Percentiles rank a stretch among this genome's conserved stretches.
phyloP scores from a whole-genome alignment of 495 filamentous ascomycete genomes.

The Neurospora sp. region DNA sequence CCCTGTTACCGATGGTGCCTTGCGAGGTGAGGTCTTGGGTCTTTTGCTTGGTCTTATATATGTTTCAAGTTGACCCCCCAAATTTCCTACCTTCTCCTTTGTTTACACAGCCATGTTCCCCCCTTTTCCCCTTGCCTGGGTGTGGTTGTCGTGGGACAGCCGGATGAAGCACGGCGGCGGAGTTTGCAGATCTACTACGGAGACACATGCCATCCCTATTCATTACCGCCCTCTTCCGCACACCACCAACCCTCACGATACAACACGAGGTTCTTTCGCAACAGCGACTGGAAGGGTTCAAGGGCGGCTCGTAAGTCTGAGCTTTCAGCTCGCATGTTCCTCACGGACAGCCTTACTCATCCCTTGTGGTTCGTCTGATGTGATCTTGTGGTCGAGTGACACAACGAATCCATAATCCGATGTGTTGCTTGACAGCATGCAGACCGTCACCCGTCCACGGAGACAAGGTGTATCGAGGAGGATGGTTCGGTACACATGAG shows the following conservation, averaged over 20 bases:
- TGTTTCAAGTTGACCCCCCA: not conserved
- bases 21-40: not conserved
- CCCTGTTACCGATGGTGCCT: not conserved
- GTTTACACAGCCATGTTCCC: not conserved
- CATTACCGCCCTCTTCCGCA: not conserved
- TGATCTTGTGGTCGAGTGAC: not conserved
- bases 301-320: not conserved
- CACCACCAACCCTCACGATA: not conserved
- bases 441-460: not conserved
- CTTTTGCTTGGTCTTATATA: not conserved
- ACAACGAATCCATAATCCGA: not conserved
- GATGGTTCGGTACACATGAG: not conserved
- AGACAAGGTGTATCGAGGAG: not conserved
- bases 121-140: not conserved
- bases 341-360: not conserved
- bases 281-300: not conserved
- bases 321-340: not conserved
- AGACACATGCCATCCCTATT: not conserved
- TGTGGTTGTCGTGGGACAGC: not conserved
- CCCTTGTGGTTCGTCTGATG: not conserved
- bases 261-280: not conserved
- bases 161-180: not conserved
- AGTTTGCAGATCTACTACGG: not conserved
- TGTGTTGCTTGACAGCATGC: not conserved
- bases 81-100: not conserved